These are phyloP conservation scores for Trametes polyzona DNA, from an alignment of 1,284 basidiomycete species.

Conservation along the genomic window DNA sequence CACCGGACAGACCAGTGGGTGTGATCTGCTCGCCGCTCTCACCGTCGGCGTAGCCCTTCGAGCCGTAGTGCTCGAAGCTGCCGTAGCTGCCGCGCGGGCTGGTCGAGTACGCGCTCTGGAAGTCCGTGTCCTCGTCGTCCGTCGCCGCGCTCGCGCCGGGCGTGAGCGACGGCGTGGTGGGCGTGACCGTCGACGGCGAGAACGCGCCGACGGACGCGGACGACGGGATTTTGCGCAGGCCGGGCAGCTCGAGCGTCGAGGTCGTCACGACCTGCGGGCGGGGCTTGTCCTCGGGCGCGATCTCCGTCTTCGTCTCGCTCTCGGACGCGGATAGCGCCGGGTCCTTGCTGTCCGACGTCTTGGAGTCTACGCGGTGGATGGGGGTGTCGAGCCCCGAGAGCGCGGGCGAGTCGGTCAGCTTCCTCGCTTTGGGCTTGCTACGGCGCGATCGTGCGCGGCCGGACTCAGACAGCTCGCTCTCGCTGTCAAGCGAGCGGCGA, in stretches of 20 bases:
- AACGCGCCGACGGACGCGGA: slow-evolving; percentile 33
- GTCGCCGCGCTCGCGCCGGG: slow-evolving; percentile 50
- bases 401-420: slow-evolving; percentile 24
- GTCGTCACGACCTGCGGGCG: slow-evolving; percentile 17
- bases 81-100: slow-evolving; percentile 68
- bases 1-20: slow-evolving; percentile 24
- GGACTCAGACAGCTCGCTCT: slow-evolving; percentile 47
- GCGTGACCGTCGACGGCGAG: slow-evolving; percentile 39
- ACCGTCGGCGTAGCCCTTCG: slow-evolving; percentile 19
- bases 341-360: slow-evolving; percentile 8
- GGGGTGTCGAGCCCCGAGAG: slow-evolving; percentile 26
- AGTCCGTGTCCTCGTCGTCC: slow-evolving; percentile 83
- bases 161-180: slow-evolving; percentile 46
- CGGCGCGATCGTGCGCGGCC: slow-evolving; percentile 26
- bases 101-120: slow-evolving; percentile 80
- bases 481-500: slow-evolving; percentile 43
- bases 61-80: slow-evolving; percentile 32
- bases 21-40: slow-evolving; percentile 31
- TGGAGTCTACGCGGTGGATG: slow-evolving; percentile 13
- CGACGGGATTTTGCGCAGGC: slow-evolving; percentile 41
- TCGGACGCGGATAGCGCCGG: slow-evolving; percentile 13
- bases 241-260: slow-evolving; percentile 20
- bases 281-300: slow-evolving; percentile 16
- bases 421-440: slow-evolving; percentile 23
- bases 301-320: slow-evolving; percentile 23